Evolutionary conservation across 1,139 yeast genomes (phyloP).

Genomic region (Blastobotrys ciferrii): DNA sequence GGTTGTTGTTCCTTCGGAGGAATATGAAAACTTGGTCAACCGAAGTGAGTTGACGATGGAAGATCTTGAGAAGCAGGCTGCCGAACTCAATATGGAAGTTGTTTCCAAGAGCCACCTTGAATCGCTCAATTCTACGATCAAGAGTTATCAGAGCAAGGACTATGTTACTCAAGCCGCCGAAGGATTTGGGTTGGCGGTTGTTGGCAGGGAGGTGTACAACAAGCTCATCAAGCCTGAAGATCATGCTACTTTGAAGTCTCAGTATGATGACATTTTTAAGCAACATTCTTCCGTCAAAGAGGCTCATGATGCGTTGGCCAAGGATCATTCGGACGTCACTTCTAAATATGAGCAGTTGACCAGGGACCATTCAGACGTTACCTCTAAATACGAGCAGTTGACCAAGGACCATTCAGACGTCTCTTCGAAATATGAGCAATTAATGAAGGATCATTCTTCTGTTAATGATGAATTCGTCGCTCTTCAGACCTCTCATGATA

Average conservation of each 20-base stretch:
- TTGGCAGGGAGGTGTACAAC: slow-evolving; percentile 22
- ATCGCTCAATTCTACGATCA: slow-evolving; percentile 18
- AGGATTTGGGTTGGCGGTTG: slow-evolving; percentile 26
- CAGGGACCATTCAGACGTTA: slow-evolving; percentile 15
- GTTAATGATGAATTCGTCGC: neutral
- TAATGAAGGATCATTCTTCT: slow-evolving; percentile 4
- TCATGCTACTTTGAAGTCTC: neutral
- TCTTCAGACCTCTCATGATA: slow-evolving; percentile 2
- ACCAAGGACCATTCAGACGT: slow-evolving; percentile 14
- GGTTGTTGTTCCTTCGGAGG: slow-evolving; percentile 49
- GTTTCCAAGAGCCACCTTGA: slow-evolving; percentile 29
- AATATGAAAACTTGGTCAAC: slow-evolving; percentile 39
- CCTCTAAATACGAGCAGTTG: slow-evolving; percentile 14
- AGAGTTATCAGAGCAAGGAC: slow-evolving; percentile 24
- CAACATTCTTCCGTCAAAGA: slow-evolving; percentile 3
- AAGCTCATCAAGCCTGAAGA: slow-evolving; percentile 22
- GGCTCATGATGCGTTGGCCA: neutral
- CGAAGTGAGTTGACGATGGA: slow-evolving; percentile 16
- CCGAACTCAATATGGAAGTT: slow-evolving; percentile 30
- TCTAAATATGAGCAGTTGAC: slow-evolving; percentile 13
- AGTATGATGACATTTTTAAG: neutral
- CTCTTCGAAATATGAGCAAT: slow-evolving; percentile 15
- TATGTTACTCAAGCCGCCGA: slow-evolving; percentile 39
- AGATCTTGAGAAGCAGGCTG: slow-evolving; percentile 14
- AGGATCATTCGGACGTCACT: slow-evolving; percentile 16